Evolutionary conservation across 805 yeast genomes (phyloP), one percentile per base, ranked within the genome.

Genomic region (Ogataea polymorpha): DNA sequence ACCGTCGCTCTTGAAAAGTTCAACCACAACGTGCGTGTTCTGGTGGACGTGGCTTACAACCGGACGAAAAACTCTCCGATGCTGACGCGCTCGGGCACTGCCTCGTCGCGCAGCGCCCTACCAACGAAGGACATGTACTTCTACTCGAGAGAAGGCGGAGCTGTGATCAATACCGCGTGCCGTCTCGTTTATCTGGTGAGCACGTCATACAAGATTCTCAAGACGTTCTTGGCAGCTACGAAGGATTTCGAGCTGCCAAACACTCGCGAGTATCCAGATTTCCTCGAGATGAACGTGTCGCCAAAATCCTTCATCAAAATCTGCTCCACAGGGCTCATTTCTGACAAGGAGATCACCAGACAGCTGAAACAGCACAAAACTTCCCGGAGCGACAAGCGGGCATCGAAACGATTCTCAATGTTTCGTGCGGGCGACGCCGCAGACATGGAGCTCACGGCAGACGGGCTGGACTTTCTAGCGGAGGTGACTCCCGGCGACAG

Each of bases 231-330:
- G 23, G 68, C 74, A 8, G 56, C 77, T 14, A 74, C 80, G n/a
- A 84, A 84, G n/a, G 86, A 82, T 48, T 81, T 82, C 57, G 74
- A 72, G 51, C 63, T 84, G 33, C 74, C 78, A 16, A 58, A 67
- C 2, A 80, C 77, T 30, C 72, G 88, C 53, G 66, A 76, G 15
- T 85, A 83, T 54, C 82, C 87, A 1, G 84, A 86, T 57, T 83
- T 83, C 48, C 61, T 71, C 8, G 60, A 59, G 18, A 74, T 80
- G 60, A 70, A 73, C 44, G 71, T 85, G 3, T 71, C 79, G 6
- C 80, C 89, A 0, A 74, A 71, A 7, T 72, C 70, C 7, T 84
- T 85, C 58, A 74, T 84, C 23, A 70, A 68, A 41, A 71, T 70
- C 41, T 82, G 89, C 49, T 75, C 89, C 0, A 59, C 66, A 35